phyloP scores from a whole-genome alignment of 208 protist genomes.

The Acanthamoeba royreba region DNA sequence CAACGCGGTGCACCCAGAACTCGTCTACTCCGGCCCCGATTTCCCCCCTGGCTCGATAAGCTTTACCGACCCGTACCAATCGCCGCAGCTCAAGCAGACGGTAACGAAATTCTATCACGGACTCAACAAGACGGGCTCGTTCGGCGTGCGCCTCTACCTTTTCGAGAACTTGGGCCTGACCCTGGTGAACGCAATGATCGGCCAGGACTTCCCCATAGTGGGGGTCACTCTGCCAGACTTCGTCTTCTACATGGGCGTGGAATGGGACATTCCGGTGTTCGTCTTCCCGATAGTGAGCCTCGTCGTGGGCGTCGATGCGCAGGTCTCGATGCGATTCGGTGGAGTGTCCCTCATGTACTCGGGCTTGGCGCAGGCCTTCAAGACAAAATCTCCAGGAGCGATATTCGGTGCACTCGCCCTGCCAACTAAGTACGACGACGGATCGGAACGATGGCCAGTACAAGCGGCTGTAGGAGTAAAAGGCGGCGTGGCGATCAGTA shows the following conservation, averaged over 20 bases:
- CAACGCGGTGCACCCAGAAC: background rate
- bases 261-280: background rate
- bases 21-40: background rate
- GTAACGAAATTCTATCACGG: background rate
- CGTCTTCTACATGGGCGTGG: background rate
- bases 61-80: background rate
- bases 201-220: background rate
- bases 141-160: background rate
- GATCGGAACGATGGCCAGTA: background rate
- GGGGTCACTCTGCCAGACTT: slow-evolving; percentile 8
- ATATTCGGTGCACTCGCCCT: background rate
- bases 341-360: slow-evolving; percentile 9
- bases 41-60: background rate
- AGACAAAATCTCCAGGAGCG: background rate
- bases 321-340: background rate
- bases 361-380: background rate
- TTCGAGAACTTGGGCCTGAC: background rate
- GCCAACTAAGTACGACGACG: background rate
- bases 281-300: background rate
- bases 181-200: background rate
- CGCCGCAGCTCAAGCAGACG: background rate
- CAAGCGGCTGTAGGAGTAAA: background rate
- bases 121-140: background rate
- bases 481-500: background rate
- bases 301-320: background rate